Evolutionary conservation across 1,284 basidiomycete species (phyloP), one percentile per base, ranked within the genome.

Genomic region (Sporisorium sorghi): DNA sequence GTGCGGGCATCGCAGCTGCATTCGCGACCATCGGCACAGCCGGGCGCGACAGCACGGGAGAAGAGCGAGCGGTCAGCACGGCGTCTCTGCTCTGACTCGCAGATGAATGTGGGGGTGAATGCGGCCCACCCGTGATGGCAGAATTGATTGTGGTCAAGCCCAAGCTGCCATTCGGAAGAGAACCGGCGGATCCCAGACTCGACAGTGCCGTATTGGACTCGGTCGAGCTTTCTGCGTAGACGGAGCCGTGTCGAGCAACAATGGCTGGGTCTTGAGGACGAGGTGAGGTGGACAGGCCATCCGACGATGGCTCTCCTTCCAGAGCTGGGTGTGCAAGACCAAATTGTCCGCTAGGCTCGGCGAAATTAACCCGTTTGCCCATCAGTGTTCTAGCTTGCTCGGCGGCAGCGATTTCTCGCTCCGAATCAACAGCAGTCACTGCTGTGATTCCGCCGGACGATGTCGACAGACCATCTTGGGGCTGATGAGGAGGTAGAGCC

Each of bases 161-260:
- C 32, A 76, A 35, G 30, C 73, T 76, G 11, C 73, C 73, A 19
- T 55, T 61, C 7, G 67, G 68, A 9, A 76, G 46, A 5, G 64
- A 76, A 6, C 53, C 69, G 5, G 65, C 64, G 4, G 73, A 76
- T 0, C 69, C 68, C 2, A 76, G 57, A 46, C 73, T 76, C 7
- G 73, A 76, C 19, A 71, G 39, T 14, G 69, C 60, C 4, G 59
- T 62, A 40, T 76, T 76, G 39, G 73, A 72, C 33, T 72, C 73
- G 23, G 73, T 76, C 14, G 64, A 76, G 58, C 73, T 76, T 21
- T 72, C 73, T 2, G 73, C 64, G 26, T 76, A 75, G 5, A 48
- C 28, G 1, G 72, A 65, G 2, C 58, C 65, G 17, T 63, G 52
- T 30, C 39, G 62, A 12, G 32, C 37, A 0, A 52, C 37, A 0